These are phyloP conservation scores for Termitomyces sp. DNA, from an alignment of 768 basidiomycete species.

Conservation along the genomic window DNA sequence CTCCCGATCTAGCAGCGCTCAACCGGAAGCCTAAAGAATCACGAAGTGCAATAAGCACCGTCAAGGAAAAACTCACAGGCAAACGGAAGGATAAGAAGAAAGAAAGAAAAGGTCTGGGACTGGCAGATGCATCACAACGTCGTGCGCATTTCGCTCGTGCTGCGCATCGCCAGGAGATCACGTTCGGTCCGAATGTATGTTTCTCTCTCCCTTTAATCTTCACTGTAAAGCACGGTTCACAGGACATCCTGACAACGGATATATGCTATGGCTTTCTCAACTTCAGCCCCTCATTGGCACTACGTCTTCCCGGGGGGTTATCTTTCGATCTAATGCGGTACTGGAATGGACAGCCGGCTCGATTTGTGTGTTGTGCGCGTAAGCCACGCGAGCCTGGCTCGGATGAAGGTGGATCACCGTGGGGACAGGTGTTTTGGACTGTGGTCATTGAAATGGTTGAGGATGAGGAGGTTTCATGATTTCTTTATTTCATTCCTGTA, in stretches of 20 bases:
- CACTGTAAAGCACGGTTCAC: not conserved
- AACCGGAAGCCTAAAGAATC: not conserved
- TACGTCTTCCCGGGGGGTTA: slow-evolving; percentile 78
- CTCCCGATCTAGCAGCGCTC: too few species aligned
- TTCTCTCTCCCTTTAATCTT: not conserved
- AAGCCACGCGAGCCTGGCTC: slow-evolving; percentile 13
- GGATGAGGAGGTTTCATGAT: too few species aligned
- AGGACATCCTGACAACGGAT: slow-evolving; percentile 70
- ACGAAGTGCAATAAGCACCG: too few species aligned
- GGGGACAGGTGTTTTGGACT: slow-evolving; percentile 51
- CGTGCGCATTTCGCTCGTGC: slow-evolving; percentile 52
- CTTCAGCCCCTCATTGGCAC: slow-evolving; percentile 57
- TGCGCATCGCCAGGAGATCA: slow-evolving; percentile 50
- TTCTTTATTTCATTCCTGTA: too few species aligned
- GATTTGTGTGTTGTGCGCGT: slow-evolving; percentile 75
- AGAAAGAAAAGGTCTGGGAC: too few species aligned
- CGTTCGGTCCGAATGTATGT: slow-evolving; percentile 54
- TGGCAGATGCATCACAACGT: too few species aligned
- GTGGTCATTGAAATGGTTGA: slow-evolving; percentile 43
- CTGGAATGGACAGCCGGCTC: slow-evolving; percentile 92
- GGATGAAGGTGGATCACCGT: slow-evolving; percentile 27
- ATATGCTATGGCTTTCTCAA: slow-evolving; percentile 85
- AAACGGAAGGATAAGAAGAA: too few species aligned
- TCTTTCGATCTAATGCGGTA: slow-evolving; percentile 80
- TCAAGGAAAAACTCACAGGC: not conserved